Base-by-base conservation (phyloP, 1,284 basidiomycete genomes). In the Ustilago sp. region DNA sequence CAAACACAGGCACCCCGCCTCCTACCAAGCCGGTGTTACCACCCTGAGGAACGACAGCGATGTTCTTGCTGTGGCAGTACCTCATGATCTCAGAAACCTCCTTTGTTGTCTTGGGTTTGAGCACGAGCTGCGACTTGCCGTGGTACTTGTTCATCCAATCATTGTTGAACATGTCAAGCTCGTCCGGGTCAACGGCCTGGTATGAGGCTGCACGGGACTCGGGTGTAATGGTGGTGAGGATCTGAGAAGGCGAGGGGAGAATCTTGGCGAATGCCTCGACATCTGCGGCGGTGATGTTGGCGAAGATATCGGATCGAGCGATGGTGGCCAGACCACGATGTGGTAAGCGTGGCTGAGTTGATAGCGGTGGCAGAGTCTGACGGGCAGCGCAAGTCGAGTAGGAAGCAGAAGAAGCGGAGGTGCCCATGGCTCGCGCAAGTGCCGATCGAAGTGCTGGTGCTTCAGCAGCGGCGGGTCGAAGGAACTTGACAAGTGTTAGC, bases 61-160 rank as follows among this genome's bases (percentile, higher is more conserved):
- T 72, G 57, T 77, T 74, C 34, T 82, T 78, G 41, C 70, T 52
- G 56, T 76, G 63, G 75, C 84, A 86, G 66, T 84, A 79, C 56
- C 77, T 79, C 69, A 86, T 73, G 55, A 99, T 92, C 74, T 92
- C 89, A 82, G 93, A 92, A 82, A 98, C 94, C 87, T 99, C 92
- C 77, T 93, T 88, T 0, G 94, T 93, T 1, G 92, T 91, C 83
- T 92, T 93, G 13, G 96, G 96, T 86, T 93, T 94, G 71, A 98
- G 88, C 15, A 99, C 93, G 31, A 94, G 93, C 35, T 91, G 91
- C 23, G 93, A 91, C 45, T 89, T 88, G 23, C 96, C 97, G 67
- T 90, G 90, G 86, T 97, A 98, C 87, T 98, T 98, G 84, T 93
- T 92, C 93, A 98, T 95, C 96, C 96, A 99, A 87, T 99, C 96